These are phyloP conservation scores for Corchorus capsularis DNA, from an alignment of 345 rosid genomes.

Conservation along the genomic window DNA sequence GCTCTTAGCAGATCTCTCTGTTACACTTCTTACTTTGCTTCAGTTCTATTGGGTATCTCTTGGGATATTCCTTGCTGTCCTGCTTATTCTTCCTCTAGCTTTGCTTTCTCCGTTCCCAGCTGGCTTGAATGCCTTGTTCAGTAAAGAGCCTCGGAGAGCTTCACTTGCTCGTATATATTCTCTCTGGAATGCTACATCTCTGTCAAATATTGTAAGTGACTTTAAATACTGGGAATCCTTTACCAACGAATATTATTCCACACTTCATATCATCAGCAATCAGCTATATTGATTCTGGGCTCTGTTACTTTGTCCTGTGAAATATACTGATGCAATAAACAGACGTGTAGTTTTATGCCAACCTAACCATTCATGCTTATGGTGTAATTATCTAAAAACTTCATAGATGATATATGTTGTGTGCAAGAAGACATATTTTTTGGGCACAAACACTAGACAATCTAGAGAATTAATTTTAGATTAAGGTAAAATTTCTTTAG, in stretches of 20 bases:
- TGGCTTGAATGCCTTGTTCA: conserved; percentile 90
- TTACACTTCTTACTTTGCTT: conserved; percentile 80
- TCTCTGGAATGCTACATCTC: conserved; percentile 88
- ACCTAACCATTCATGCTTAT: neutral
- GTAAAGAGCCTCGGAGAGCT: conserved; percentile 92
- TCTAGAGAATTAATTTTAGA: neutral
- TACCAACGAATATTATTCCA: neutral
- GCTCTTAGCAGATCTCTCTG: conserved; percentile 85
- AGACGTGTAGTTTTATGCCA: neutral
- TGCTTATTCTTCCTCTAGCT: conserved; percentile 89
- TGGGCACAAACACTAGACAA: neutral
- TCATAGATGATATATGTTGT: neutral
- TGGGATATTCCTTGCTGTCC: conserved; percentile 78
- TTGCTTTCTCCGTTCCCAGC: conserved; percentile 94
- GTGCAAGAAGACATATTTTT: neutral
- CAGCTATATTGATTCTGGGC: neutral
- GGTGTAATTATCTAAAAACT: neutral
- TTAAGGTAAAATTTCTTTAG: neutral
- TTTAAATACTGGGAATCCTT: neutral
- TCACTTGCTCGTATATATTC: conserved; percentile 86
- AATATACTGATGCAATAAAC: neutral
- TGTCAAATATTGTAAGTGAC: conserved; percentile 81
- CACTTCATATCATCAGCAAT: neutral
- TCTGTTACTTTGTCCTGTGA: neutral
- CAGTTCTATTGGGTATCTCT: conserved; percentile 94